Conservation (phyloP, 345 rosid genomes). For the Clausena lansium region DNA sequence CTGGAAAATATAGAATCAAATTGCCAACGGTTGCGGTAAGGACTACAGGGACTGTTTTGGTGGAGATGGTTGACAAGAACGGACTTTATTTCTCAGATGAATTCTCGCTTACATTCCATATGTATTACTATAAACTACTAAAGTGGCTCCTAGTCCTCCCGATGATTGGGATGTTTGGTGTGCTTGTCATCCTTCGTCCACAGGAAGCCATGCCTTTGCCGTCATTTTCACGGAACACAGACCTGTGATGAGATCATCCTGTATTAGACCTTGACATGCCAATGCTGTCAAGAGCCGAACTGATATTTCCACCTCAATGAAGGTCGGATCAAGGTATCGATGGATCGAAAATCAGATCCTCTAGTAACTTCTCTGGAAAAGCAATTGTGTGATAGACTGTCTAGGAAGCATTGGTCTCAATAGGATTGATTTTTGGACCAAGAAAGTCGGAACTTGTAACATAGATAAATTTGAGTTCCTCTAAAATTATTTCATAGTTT, state of each 20-base stretch:
- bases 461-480: conserved; percentile 22
- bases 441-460: conserved; percentile 29
- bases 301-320: background rate
- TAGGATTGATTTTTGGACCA: conserved; percentile 16
- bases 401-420: background rate
- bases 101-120: conserved; percentile 94
- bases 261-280: background rate
- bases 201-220: conserved; percentile 93
- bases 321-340: background rate
- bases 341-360: background rate
- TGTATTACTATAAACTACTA: conserved; percentile 91
- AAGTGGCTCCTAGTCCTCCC: conserved; percentile 98
- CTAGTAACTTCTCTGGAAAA: background rate
- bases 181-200: conserved; percentile 86
- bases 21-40: conserved; percentile 91
- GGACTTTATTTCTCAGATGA: conserved; percentile 92
- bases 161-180: conserved; percentile 92
- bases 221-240: conserved; percentile 85
- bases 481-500: background rate
- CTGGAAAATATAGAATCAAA: conserved; percentile 76
- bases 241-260: conserved; percentile 37
- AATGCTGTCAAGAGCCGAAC: background rate
- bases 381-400: background rate
- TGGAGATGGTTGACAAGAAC: conserved; percentile 95
- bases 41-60: conserved; percentile 88